Conservation (phyloP, 148 eudicot species). For the Rhododendron griersonianum region DNA sequence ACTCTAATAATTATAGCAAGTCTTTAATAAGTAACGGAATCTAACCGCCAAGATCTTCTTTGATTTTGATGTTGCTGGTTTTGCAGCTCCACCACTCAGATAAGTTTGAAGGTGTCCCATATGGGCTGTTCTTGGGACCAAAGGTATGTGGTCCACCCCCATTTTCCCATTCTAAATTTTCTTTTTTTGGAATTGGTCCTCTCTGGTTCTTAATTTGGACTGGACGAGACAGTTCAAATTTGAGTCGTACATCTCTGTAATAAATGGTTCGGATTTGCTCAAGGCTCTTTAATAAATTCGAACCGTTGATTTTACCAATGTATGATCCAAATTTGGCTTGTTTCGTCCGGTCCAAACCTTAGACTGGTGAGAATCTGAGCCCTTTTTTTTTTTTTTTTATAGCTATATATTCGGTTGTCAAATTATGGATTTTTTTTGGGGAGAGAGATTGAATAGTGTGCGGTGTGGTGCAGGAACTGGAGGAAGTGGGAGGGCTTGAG, state of each 20-base stretch:
- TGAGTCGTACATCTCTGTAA: no score
- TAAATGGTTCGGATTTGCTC: no score
- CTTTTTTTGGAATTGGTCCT: background rate
- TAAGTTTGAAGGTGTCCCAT: constrained; percentile 92
- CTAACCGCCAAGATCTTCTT: constrained; percentile 20
- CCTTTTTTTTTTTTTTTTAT: no score
- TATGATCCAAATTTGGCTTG: no score
- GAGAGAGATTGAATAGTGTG: background rate
- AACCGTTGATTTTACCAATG: background rate
- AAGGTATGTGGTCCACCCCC: constrained; percentile 35
- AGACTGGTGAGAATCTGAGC: no score
- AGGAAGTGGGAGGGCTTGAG: constrained; percentile 80
- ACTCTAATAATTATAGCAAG: background rate
- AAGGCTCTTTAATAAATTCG: no score
- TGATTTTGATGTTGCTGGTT: constrained; percentile 16
- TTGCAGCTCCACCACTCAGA: constrained; percentile 91
- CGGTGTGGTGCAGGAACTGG: constrained; percentile 79
- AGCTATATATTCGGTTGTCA: background rate
- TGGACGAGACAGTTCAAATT: no score
- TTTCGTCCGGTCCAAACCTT: no score
- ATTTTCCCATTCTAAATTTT: background rate
- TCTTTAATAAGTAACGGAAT: constrained; percentile 5
- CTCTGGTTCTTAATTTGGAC: no score
- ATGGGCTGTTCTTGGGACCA: constrained; percentile 94
- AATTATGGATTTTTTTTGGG: constrained; percentile 37